Conservation (phyloP, 2,329 filamentous ascomycete genomes). For the Ophiostoma montium region DNA sequence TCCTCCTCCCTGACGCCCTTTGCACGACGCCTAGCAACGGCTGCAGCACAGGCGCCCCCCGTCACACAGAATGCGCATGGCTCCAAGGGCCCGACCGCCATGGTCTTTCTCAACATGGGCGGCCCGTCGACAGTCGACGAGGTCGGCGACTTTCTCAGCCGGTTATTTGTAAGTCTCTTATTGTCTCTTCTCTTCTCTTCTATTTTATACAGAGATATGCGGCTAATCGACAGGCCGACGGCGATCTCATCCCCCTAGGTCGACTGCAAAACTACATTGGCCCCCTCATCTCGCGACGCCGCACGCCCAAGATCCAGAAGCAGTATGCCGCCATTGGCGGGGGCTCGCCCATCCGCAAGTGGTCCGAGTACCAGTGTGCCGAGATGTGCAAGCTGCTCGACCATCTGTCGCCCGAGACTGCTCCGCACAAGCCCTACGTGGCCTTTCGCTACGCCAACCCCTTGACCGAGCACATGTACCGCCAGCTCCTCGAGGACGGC, state of each 20-base stretch:
- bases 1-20: background rate
- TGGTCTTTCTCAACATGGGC: conserved; percentile 99
- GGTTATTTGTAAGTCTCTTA: conserved; percentile 63
- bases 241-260: conserved; percentile 88
- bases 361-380: conserved; percentile 85
- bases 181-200: background rate
- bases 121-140: conserved; percentile 80
- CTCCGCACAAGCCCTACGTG: conserved; percentile 93
- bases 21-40: conserved; percentile 39
- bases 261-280: conserved; percentile 83
- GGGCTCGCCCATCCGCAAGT: conserved; percentile 94
- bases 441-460: conserved; percentile 93
- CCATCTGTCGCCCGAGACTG: conserved; percentile 77
- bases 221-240: conserved; percentile 56
- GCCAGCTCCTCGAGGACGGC: conserved; percentile 67
- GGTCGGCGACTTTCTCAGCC: conserved; percentile 77
- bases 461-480: conserved; percentile 88
- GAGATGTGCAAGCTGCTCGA: conserved; percentile 98
- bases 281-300: conserved; percentile 67
- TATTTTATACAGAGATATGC: no score
- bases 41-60: conserved; percentile 44
- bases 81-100: conserved; percentile 73
- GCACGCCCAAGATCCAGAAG: conserved; percentile 92
- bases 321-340: conserved; percentile 93
- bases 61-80: conserved; percentile 64